These are phyloP conservation scores for Ceratorhiza oryzae-sativae DNA, from an alignment of 1,284 basidiomycete species.

Conservation along the genomic window DNA sequence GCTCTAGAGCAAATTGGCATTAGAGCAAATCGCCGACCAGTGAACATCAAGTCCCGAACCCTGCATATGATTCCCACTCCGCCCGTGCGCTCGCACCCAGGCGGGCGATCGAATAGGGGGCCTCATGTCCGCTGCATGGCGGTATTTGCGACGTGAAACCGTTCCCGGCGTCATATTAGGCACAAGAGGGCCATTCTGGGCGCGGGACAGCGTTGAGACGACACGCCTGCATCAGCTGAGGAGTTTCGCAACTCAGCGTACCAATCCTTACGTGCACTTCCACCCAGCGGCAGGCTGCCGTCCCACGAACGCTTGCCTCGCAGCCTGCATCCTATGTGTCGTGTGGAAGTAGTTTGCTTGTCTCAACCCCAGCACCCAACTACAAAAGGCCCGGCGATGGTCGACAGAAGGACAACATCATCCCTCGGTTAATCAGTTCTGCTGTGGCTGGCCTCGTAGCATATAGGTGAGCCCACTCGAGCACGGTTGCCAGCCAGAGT, in stretches of 20 bases:
- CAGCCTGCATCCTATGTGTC: slow-evolving; percentile 27
- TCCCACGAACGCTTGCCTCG: slow-evolving; percentile 31
- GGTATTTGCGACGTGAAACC: slow-evolving; percentile 34
- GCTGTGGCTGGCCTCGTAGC: slow-evolving; percentile 43
- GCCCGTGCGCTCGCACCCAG: slow-evolving; percentile 24
- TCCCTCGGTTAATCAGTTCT: slow-evolving; percentile 49
- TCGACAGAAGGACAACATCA: slow-evolving; percentile 14
- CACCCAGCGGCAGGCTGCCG: slow-evolving; percentile 26
- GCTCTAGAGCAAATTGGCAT: slow-evolving; percentile 10
- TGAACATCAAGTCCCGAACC: slow-evolving; percentile 26
- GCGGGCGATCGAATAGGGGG: slow-evolving; percentile 38
- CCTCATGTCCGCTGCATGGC: slow-evolving; percentile 35
- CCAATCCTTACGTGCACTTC: slow-evolving; percentile 27
- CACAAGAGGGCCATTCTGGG: slow-evolving; percentile 28
- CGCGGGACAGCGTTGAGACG: slow-evolving; percentile 32
- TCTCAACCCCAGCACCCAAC: slow-evolving; percentile 12
- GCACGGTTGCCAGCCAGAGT: background rate
- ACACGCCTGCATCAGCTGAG: slow-evolving; percentile 34
- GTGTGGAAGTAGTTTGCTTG: background rate
- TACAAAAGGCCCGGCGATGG: slow-evolving; percentile 22
- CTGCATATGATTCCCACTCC: slow-evolving; percentile 26
- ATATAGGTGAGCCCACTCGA: slow-evolving; percentile 52
- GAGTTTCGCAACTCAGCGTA: slow-evolving; percentile 37
- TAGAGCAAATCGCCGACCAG: background rate
- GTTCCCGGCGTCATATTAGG: slow-evolving; percentile 39